These are phyloP conservation scores for Pharnaceum exiguum DNA, from an alignment of 148 eudicot species.

Conservation along the genomic window DNA sequence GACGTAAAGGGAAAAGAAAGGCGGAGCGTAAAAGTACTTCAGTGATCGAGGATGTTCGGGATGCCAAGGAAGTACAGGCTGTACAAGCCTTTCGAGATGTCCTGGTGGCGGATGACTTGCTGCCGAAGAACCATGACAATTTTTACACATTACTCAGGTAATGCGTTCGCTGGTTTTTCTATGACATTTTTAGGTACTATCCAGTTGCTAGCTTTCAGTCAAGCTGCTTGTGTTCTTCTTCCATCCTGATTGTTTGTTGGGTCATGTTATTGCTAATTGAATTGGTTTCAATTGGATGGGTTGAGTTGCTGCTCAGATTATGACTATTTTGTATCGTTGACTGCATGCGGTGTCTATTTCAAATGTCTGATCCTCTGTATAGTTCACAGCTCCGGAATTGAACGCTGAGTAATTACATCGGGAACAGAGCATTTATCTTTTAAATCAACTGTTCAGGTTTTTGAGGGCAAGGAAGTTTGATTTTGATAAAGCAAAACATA, in stretches of 20 bases:
- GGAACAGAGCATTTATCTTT: background rate
- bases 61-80: constrained; percentile 57
- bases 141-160: constrained; percentile 75
- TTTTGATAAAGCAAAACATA: constrained; percentile 56
- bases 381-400: no score
- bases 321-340: no score
- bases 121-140: constrained; percentile 69
- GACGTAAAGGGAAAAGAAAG: constrained; percentile 38
- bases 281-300: background rate
- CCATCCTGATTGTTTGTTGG: background rate
- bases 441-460: constrained; percentile 42
- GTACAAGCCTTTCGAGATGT: constrained; percentile 67
- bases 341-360: no score
- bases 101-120: constrained; percentile 52
- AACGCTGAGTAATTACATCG: no score
- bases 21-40: constrained; percentile 17
- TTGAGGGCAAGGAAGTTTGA: constrained; percentile 84
- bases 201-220: background rate
- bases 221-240: background rate
- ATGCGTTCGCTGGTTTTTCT: constrained; percentile 2
- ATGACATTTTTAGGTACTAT: background rate
- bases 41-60: constrained; percentile 49
- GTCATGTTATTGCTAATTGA: background rate
- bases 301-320: background rate
- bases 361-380: no score